Evolutionary conservation across 352 stramenopile genomes (phyloP).

Genomic region (Phytophthora sp.): DNA sequence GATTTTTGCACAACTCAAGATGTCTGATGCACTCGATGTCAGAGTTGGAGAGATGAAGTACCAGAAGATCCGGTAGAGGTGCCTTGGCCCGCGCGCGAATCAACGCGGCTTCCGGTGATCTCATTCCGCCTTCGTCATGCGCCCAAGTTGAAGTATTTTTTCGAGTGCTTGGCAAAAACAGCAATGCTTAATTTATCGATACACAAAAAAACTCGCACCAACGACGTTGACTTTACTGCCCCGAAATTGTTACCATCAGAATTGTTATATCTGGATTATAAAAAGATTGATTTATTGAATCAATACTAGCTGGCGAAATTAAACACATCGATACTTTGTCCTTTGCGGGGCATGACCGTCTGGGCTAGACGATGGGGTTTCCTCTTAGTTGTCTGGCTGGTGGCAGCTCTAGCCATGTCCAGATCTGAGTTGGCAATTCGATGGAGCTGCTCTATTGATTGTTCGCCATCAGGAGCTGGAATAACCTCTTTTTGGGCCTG

Average conservation of each 20-base stretch:
- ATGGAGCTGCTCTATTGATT: slow-evolving; percentile 34
- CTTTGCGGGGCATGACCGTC: slow-evolving; percentile 44
- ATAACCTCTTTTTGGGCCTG: slow-evolving; percentile 12
- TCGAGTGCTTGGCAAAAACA: not conserved
- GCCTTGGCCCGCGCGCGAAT: slow-evolving; percentile 62
- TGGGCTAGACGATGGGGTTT: slow-evolving; percentile 47
- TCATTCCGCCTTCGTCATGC: slow-evolving; percentile 40
- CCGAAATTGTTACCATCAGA: not conserved
- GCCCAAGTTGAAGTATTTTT: slow-evolving; percentile 17
- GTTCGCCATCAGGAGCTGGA: not conserved
- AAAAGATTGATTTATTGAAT: not conserved
- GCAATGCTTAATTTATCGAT: slow-evolving; percentile 23
- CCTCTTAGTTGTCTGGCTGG: slow-evolving; percentile 16
- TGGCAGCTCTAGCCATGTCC: slow-evolving; percentile 29
- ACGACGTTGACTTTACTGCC: not conserved
- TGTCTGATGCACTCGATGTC: slow-evolving; percentile 59
- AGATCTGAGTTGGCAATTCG: slow-evolving; percentile 40
- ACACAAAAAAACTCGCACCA: not conserved
- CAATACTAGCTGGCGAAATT: slow-evolving; percentile 42
- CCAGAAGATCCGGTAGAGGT: slow-evolving; percentile 48
- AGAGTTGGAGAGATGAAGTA: slow-evolving; percentile 58
- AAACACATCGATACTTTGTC: slow-evolving; percentile 38
- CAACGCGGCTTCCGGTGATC: slow-evolving; percentile 45
- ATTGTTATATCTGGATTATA: not conserved
- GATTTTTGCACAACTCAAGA: slow-evolving; percentile 45